Conservation (phyloP, 2,329 filamentous ascomycete genomes). For the Aureobasidium vineae region DNA sequence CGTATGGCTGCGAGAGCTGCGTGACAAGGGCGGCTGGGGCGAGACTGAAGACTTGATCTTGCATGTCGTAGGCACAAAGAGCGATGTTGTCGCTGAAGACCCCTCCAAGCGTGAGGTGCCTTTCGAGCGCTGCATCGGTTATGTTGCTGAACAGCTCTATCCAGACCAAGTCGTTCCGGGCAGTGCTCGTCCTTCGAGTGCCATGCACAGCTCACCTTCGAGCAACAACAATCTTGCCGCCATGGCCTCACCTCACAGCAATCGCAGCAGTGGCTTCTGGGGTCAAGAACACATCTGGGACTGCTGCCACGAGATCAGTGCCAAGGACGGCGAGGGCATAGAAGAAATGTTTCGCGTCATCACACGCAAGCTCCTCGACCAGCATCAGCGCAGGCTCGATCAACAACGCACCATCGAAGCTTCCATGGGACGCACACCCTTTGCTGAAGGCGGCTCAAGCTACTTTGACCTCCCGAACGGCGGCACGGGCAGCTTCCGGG, state of each 20-base stretch:
- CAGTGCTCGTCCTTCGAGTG: constrained; percentile 23
- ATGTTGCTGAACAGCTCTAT: constrained; percentile 87
- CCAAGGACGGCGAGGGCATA: constrained; percentile 90
- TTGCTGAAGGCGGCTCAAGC: constrained; percentile 33
- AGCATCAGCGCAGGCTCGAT: constrained; percentile 58
- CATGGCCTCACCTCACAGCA: constrained; percentile 49
- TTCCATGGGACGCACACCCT: constrained; percentile 47
- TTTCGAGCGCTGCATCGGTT: constrained; percentile 93
- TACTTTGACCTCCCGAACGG: constrained; percentile 52
- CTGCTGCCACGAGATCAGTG: constrained; percentile 94
- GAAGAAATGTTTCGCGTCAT: constrained; percentile 94
- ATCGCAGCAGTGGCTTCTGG: constrained; percentile 73
- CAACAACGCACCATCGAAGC: constrained; percentile 49
- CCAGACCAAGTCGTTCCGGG: constrained; percentile 64
- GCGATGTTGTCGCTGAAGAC: constrained; percentile 84
- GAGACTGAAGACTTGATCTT: constrained; percentile 70
- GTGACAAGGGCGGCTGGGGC: constrained; percentile 61
- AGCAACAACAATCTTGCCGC: constrained; percentile 41
- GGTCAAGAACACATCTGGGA: constrained; percentile 93
- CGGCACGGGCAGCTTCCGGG: constrained; percentile 58
- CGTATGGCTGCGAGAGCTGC: constrained; percentile 81
- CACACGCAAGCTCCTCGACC: constrained; percentile 78
- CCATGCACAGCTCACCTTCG: constrained; percentile 25
- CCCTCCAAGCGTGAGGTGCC: constrained; percentile 77
- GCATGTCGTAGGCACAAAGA: constrained; percentile 93